Base-by-base conservation (phyloP, 164 flowering plant species). In the Kalanchoe fedtschenkoi region DNA sequence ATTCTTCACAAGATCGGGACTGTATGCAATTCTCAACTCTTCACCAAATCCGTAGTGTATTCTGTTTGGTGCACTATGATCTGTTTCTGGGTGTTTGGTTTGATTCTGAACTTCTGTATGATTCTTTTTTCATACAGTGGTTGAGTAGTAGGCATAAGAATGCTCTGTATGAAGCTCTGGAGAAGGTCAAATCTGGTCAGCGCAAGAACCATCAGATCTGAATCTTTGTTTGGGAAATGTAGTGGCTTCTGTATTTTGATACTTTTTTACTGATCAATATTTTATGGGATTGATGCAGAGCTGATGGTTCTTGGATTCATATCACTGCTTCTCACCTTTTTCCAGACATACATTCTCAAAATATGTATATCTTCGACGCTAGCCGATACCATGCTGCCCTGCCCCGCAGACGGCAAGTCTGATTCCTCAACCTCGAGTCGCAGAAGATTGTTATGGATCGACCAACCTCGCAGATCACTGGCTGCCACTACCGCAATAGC, bases 141-240 rank as follows among this genome's bases (percentile, higher is more conserved):
- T 76, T 95, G 16, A 76, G 82, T 15, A 71, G 81, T 15, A 79
- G 70, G 75, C 86, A 70, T 61, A 91, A 91, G 80, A 80, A 38
- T 30, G 95, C 91, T 61, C 72, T 93, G 24, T 82, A 60, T 65
- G 99, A 88, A 63, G 97, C 97, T 66, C 71, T 93, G 63, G 96
- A 88, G 74, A 93, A 87, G 74, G 87, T 95, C 62, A 95, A 95
- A 79, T 72, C 86, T 46, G 99, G 99, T 58, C 28, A 34, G 38
- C 41, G 6, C 61, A 35, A n/a, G n/a, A n/a, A n/a, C n/a, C n/a
- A n/a, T n/a, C n/a, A n/a, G n/a, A n/a, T n/a, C n/a, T n/a, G n/a
- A n/a, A n/a, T n/a, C n/a, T n/a, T n/a, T n/a, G n/a, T n/a, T n/a
- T n/a, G n/a, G n/a, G n/a, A n/a, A n/a, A n/a, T n/a, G n/a, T n/a